A percentile compares a stretch with the other conserved stretches of the same genome.
phyloP scores from a whole-genome alignment of 129 eudicot species.

The Dittrichia graveolens region DNA sequence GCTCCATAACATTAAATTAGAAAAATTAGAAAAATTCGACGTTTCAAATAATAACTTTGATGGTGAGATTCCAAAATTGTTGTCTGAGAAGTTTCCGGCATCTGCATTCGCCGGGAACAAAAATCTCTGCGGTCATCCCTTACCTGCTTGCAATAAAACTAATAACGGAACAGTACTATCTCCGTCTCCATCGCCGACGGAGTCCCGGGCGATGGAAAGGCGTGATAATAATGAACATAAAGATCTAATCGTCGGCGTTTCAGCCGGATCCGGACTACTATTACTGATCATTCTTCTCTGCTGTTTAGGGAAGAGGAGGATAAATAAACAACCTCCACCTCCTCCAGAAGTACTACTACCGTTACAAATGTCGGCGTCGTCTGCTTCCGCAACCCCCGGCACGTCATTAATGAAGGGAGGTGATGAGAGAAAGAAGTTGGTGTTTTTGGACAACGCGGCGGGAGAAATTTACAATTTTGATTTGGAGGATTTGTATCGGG shows the following conservation, averaged over 20 bases:
- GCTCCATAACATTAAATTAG: conserved; percentile 52
- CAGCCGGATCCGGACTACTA: conserved; percentile 52
- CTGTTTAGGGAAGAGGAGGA: conserved; percentile 30
- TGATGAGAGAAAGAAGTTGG: conserved; percentile 63
- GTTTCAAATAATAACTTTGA: conserved; percentile 60
- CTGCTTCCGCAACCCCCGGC: no score
- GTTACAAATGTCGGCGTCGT: no score
- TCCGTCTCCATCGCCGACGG: conserved; percentile 48
- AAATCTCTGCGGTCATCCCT: conserved; percentile 71
- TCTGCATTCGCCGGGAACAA: conserved; percentile 68
- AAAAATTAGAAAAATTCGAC: conserved; percentile 39
- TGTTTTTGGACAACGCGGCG: conserved; percentile 60
- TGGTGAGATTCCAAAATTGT: conserved; percentile 61
- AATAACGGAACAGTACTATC: no score
- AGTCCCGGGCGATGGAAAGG: conserved; percentile 33
- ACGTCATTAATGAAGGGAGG: conserved; percentile 55
- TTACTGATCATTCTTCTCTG: conserved; percentile 49
- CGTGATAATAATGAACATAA: no score
- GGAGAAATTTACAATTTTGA: conserved; percentile 75
- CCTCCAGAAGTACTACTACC: conserved; percentile 39
- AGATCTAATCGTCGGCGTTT: no score
- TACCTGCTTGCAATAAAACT: conserved; percentile 56
- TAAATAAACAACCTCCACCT: conserved; percentile 13
- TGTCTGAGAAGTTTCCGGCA: conserved; percentile 52
- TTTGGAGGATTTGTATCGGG: conserved; percentile 75